A percentile compares a stretch with the other conserved stretches of the same genome.
Evolutionary conservation across 352 stramenopile genomes (phyloP).

Genomic region (Thalassiosira pacifica): DNA sequence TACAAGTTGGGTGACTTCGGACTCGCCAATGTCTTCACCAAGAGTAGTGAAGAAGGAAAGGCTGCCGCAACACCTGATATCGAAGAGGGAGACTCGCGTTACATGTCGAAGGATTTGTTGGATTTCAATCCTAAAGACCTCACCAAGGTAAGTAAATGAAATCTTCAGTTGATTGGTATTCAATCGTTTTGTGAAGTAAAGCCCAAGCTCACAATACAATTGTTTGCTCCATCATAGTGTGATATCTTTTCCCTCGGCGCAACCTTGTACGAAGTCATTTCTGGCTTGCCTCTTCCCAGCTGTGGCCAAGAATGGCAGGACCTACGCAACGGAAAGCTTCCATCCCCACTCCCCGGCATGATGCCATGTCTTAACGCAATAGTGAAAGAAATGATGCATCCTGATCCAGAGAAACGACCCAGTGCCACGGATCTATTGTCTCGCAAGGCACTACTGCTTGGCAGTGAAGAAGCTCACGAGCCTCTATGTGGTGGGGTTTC

Average conservation of each 20-base stretch:
- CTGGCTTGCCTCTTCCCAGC: conserved; percentile 59
- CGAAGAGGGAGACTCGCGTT: conserved; percentile 91
- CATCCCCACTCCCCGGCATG: conserved; percentile 9
- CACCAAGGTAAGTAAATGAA: conserved; percentile 67
- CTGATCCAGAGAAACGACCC: conserved; percentile 50
- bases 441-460: conserved; percentile 40
- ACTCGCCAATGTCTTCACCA: conserved; percentile 82
- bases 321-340: conserved; percentile 64
- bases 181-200: background rate
- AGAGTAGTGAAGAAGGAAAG: conserved; percentile 28
- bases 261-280: conserved; percentile 80
- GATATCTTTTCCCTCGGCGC: conserved; percentile 93
- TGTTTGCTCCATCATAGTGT: conserved; percentile 30
- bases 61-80: conserved; percentile 60
- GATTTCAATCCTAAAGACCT: conserved; percentile 77
- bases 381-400: conserved; percentile 62
- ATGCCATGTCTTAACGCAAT: conserved; percentile 40
- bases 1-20: conserved; percentile 90
- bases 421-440: conserved; percentile 53
- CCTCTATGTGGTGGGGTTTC: background rate
- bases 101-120: conserved; percentile 93
- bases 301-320: conserved; percentile 80
- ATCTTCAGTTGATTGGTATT: conserved; percentile 18
- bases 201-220: too few relatives aligned
- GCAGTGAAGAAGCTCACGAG: conserved; percentile 1